phyloP scores from a whole-genome alignment of 306 rosid species.

The Fragaria iinumae region DNA sequence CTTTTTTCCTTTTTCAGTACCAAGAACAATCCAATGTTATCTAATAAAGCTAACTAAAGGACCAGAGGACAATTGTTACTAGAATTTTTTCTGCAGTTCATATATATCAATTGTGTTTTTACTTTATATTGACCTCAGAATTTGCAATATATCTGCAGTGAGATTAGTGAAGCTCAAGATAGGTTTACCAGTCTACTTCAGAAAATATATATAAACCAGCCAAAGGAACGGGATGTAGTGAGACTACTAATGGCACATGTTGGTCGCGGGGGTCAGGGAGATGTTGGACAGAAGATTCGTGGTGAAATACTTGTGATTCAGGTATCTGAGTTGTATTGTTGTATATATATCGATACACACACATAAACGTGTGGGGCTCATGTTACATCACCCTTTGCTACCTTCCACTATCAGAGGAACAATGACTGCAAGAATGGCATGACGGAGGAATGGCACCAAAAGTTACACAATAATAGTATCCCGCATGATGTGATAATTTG shows the following conservation, averaged over 20 bases:
- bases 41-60: background rate
- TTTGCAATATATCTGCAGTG: conserved; percentile 23
- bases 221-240: conserved; percentile 29
- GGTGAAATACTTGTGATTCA: conserved; percentile 42
- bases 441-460: conserved; percentile 53
- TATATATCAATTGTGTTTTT: background rate
- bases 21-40: background rate
- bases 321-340: conserved; percentile 21
- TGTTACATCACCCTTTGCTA: background rate
- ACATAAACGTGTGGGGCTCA: background rate
- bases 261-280: conserved; percentile 30
- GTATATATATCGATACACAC: background rate
- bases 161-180: conserved; percentile 38
- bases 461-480: conserved; percentile 42
- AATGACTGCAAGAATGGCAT: conserved; percentile 35
- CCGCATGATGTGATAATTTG: conserved; percentile 40
- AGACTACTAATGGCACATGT: conserved; percentile 17
- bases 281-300: conserved; percentile 42
- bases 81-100: too few relatives aligned
- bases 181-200: conserved; percentile 25
- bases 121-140: background rate
- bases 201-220: conserved; percentile 22
- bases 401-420: conserved; percentile 31
- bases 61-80: background rate
- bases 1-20: background rate